These are phyloP conservation scores for Cinchona pubescens DNA, from an alignment of 257 asterid genomes.

Conservation along the genomic window DNA sequence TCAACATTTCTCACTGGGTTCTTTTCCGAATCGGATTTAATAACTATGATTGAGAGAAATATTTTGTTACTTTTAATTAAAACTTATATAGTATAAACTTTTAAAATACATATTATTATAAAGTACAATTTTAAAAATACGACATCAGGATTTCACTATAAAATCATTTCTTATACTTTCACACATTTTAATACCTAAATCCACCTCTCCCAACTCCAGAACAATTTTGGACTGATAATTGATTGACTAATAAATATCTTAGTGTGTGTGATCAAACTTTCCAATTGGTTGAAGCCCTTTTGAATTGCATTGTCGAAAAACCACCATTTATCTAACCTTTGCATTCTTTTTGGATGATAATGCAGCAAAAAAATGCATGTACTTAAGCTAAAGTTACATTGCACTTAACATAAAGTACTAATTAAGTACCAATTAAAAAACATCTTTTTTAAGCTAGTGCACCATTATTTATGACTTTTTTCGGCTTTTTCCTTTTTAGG, in stretches of 20 bases:
- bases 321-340: constrained; percentile 26
- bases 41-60: no score
- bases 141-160: no score
- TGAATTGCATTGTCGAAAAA: constrained; percentile 11
- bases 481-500: background rate
- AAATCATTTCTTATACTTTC: no score
- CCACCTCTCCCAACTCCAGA: background rate
- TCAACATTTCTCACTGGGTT: no score
- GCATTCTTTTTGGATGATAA: constrained; percentile 38
- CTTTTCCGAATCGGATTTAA: no score
- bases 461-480: constrained; percentile 22
- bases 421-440: constrained; percentile 8
- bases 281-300: constrained; percentile 32
- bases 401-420: constrained; percentile 5
- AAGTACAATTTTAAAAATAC: no score
- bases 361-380: constrained; percentile 23
- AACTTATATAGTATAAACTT: no score
- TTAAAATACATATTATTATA: no score
- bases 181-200: constrained; percentile 3
- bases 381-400: constrained; percentile 10
- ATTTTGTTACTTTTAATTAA: no score
- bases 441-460: constrained; percentile 24
- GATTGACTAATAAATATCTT: background rate
- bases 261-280: constrained; percentile 18
- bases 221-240: constrained; percentile 9